Base-by-base conservation (phyloP, 768 basidiomycete genomes). In the Suillus cothurnatus region DNA sequence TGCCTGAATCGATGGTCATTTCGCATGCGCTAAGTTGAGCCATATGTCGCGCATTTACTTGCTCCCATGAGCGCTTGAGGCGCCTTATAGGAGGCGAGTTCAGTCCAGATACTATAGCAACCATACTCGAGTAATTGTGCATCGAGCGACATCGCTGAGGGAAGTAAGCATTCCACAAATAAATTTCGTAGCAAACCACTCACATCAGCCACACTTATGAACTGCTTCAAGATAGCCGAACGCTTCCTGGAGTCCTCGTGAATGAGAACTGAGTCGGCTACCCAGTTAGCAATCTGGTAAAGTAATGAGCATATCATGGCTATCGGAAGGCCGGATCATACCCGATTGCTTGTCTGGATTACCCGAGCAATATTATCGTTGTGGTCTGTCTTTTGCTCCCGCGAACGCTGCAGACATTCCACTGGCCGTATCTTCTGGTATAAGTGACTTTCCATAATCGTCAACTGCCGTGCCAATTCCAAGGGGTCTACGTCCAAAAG, bases 91-190 rank as follows among this genome's bases (percentile, higher is more conserved):
- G 94, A 23, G 97, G 92, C 1, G 94, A 94, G 70, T 97, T 96
- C 61, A 98, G 82, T 8, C 95, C 97, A 17, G 97, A 97, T 43
- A 95, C 89, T 63, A 99, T 92, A 39, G 95, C 95, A 65, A 95
- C 93, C 90, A 99, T 94, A n/a, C 90, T 93, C 23, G 95, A 96
- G 79, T 94, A 98, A 78, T 99, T 99, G 76, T 96, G 93, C 69
- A 98, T 79, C 21, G 79, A 77, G 55, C 94, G 92, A 75, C 96
- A 97, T 36, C 93, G 92, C 96, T 98, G 68, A 68, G n/a, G 62
- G 56, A 21, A 67, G 61, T 72, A 34, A 65, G 50, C 34, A 43
- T 64, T 63, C 55, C 60, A 52, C 32, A 43, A 53, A 23, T 34
- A 32, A 31, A 39, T 56, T 36, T 15, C 50, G 32, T 15, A 64